phyloP scores from a whole-genome alignment of 345 rosid species.

The Microthlaspi erraticum region DNA sequence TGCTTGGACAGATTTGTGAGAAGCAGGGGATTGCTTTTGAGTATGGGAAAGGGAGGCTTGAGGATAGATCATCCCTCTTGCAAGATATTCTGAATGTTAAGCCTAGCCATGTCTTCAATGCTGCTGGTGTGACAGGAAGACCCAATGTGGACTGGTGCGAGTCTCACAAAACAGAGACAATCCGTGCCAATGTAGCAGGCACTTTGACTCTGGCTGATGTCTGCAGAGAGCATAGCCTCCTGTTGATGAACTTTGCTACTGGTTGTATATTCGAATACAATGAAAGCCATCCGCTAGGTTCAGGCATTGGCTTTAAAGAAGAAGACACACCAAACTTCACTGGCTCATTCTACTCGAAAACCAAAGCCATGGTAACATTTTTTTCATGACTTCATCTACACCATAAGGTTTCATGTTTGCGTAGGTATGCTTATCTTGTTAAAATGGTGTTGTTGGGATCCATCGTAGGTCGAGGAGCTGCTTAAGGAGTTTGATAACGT shows the following conservation, averaged over 20 bases:
- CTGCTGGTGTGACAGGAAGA: constrained; percentile 75
- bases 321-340: constrained; percentile 70
- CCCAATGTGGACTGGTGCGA: constrained; percentile 86
- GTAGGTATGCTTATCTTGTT: not conserved
- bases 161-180: constrained; percentile 67
- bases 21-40: constrained; percentile 65
- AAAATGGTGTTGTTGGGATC: constrained; percentile 12
- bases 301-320: constrained; percentile 69
- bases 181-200: constrained; percentile 69
- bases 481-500: constrained; percentile 54
- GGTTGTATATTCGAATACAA: constrained; percentile 79
- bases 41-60: constrained; percentile 70
- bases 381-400: constrained; percentile 18
- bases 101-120: constrained; percentile 80
- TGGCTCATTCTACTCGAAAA: constrained; percentile 74
- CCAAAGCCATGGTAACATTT: constrained; percentile 68
- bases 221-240: constrained; percentile 67
- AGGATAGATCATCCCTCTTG: constrained; percentile 62
- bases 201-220: constrained; percentile 70
- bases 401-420: not conserved
- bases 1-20: constrained; percentile 66
- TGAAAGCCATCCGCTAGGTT: constrained; percentile 55
- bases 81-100: constrained; percentile 58
- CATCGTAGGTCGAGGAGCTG: constrained; percentile 56
- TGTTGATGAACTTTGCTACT: constrained; percentile 71